These are phyloP conservation scores for Aspergillus spinulosporus DNA, from an alignment of 2,329 filamentous ascomycete genomes.

Conservation along the genomic window DNA sequence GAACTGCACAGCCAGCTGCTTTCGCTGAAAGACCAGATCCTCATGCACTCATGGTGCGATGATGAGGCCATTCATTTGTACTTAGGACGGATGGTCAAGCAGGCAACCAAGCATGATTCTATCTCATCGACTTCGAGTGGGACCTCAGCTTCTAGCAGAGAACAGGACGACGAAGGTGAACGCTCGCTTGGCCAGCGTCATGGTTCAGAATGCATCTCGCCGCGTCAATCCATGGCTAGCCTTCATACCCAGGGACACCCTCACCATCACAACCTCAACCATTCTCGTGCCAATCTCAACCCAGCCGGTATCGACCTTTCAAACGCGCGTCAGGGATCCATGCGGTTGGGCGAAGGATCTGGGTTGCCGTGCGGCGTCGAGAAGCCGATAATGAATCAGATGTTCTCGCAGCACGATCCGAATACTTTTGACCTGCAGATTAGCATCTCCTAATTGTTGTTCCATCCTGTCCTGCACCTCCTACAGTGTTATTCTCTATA, in stretches of 20 bases:
- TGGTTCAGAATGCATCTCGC: not conserved
- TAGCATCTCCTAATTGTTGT: not conserved
- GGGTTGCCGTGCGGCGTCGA: constrained; percentile 6
- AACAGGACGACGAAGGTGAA: not conserved
- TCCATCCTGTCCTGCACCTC: too few relatives aligned
- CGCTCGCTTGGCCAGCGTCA: not conserved
- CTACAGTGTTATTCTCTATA: not conserved
- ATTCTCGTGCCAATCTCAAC: not conserved
- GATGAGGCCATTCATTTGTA: constrained; percentile 41
- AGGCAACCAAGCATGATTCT: constrained; percentile 26
- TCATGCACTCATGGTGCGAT: constrained; percentile 42
- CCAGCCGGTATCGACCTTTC: not conserved
- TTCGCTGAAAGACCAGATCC: constrained; percentile 42
- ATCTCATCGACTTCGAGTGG: not conserved
- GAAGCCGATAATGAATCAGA: constrained; percentile 6
- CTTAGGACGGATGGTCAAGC: constrained; percentile 41
- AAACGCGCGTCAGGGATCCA: not conserved
- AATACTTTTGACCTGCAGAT: constrained; percentile 13
- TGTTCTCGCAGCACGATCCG: not conserved
- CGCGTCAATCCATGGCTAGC: not conserved
- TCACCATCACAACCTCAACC: not conserved
- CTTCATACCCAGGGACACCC: not conserved
- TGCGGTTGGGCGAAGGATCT: not conserved
- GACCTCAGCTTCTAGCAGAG: not conserved
- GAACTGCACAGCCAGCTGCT: constrained; percentile 40